phyloP scores from a whole-genome alignment of 257 asterid species.

The Rehmannia glutinosa region DNA sequence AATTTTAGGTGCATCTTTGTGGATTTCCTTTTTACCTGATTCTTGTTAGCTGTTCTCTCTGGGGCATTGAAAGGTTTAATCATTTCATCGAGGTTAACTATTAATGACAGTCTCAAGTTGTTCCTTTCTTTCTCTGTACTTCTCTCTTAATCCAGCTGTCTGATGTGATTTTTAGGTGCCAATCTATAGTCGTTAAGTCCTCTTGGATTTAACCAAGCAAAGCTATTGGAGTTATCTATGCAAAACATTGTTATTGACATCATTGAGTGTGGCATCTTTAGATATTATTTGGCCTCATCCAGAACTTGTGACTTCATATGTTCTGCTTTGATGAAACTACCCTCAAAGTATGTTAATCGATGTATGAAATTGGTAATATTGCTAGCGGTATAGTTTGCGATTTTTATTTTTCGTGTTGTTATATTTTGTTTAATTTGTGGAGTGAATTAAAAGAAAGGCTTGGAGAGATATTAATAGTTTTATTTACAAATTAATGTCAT shows the following conservation, averaged over 20 bases:
- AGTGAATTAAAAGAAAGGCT: too few species aligned
- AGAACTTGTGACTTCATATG: too few species aligned
- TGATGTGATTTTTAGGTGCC: neutral
- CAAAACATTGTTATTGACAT: neutral
- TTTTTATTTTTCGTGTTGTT: neutral
- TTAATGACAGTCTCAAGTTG: neutral
- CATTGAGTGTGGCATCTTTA: neutral
- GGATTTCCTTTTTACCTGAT: neutral
- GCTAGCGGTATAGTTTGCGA: neutral
- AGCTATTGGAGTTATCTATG: neutral
- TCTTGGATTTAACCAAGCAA: neutral
- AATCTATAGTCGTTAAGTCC: neutral
- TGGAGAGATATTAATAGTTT: neutral
- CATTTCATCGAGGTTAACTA: neutral
- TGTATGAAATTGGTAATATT: too few species aligned
- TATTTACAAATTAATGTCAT: neutral
- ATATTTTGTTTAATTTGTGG: neutral
- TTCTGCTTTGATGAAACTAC: too few species aligned
- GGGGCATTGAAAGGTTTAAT: neutral
- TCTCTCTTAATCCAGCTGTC: neutral
- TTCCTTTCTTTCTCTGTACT: neutral
- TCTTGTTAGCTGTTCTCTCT: neutral
- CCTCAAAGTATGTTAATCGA: too few species aligned
- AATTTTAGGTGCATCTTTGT: too few species aligned
- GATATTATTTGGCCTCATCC: too few species aligned